Evolutionary conservation across 192 early-diverging fungal genomes (phyloP).

Genomic region (Coemansia sp.): DNA sequence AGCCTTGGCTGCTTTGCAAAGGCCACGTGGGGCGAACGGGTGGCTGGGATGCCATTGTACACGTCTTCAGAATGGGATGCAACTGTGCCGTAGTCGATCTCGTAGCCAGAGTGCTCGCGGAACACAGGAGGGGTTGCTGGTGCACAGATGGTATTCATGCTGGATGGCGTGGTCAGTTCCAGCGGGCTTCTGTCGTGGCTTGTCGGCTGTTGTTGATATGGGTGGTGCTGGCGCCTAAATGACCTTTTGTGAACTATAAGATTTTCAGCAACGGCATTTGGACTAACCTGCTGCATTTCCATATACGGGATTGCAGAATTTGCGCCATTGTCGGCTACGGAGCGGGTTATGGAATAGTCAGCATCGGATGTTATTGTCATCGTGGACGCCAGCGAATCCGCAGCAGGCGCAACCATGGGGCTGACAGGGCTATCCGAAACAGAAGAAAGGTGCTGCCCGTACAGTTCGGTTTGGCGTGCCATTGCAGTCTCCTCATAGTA

Average conservation of each 20-base stretch:
- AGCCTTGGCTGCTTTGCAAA: neutral
- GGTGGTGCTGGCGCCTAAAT: neutral
- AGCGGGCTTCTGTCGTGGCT: neutral
- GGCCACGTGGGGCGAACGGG: slow-evolving; percentile 6
- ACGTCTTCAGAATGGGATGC: neutral
- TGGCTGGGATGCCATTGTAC: neutral
- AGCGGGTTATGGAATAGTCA: neutral
- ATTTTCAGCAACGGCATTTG: neutral
- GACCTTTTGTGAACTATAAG: neutral
- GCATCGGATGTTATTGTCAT: neutral
- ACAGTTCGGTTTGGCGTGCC: slow-evolving; percentile 8
- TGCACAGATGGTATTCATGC: slow-evolving; percentile 11
- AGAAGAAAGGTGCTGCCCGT: neutral
- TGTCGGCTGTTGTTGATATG: neutral
- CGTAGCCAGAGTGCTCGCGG: slow-evolving; percentile 4
- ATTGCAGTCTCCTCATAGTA: slow-evolving; percentile 23
- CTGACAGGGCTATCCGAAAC: neutral
- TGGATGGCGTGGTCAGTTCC: slow-evolving; percentile 30
- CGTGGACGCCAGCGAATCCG: slow-evolving; percentile 4
- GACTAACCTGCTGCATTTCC: neutral
- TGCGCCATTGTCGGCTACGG: neutral
- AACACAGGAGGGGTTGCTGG: slow-evolving; percentile 9
- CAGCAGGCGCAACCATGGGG: slow-evolving; percentile 12
- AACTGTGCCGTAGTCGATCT: neutral
- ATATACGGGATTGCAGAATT: neutral